Evolutionary conservation across 129 eudicot genomes (phyloP), one percentile per base, ranked within the genome.

Genomic region (Chrysanthemum lavandulifolium): DNA sequence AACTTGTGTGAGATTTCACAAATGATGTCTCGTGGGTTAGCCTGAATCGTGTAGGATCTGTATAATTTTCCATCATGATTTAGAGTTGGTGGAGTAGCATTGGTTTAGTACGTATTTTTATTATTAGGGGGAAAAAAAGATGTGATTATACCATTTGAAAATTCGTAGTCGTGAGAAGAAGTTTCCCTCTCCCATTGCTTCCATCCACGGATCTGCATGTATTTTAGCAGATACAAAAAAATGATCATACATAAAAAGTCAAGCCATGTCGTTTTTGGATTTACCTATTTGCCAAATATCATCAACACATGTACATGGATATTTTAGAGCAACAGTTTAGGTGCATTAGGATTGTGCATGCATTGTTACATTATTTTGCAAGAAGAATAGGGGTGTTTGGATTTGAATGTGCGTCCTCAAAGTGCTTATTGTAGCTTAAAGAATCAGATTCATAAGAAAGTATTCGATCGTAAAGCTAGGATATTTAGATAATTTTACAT

Each of bases 31-130:
- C 92, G 18, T 87, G 97, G 50, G 86, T 79, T 45, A 94, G 84
- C 82, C 98, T 94, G 83, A 94, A 90, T 77, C 98, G 85, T 57
- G 96, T 76, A 60, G 91, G 89, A 94, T 94, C 98, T 94, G 87
- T 57, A 73, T 21, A 58, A 21, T 61, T 74, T 79, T 45, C 13
- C 27, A 75, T 2, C 13, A 52, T 51, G 25, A 14, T 53, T 31
- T 18, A 36, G 27, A 73, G 57, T 52, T 63, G 67, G 52, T 36
- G 16, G 5, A 48, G 45, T 61, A 48, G 23, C 2, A 40, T 40
- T 7, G 47, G 47, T 40, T 40, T 40, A 40, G 47, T 6, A 8
- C 0, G 10, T 6, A 40, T 40, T 40, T 40, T 10, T 8, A 8
- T 5, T 6, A 2, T 5, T 40, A 40, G 10, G 2, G 0, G 0